Evolutionary conservation across 768 basidiomycete genomes (phyloP), one percentile per base, ranked within the genome.

Genomic region (Podaxis pistillaris): DNA sequence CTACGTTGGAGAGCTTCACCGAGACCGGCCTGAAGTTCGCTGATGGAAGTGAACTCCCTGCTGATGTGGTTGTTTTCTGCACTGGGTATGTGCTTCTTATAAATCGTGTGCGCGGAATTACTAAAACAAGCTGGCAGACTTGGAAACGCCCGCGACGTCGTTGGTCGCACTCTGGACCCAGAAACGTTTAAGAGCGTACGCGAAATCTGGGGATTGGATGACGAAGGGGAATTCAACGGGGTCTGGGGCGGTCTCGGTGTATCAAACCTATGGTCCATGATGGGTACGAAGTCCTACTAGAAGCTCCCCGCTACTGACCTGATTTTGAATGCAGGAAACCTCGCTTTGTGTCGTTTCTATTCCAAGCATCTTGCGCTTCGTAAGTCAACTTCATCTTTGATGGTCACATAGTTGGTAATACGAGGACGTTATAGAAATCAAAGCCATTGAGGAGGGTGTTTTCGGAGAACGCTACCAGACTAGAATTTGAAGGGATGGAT

Each of bases 301-400:
- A 8, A 1, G 8, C 28, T 56, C 15, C 33, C 9, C 15, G 37
- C 22, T 63, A 8, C 51, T 37, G 7, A 53, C 26, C 30, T n/a
- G 49, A 17, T 28, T 33, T 26, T 33, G 30, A 28, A 24, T 57
- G 30, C 62, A 82, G 81, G 84, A 8, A 87, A 84, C 69, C 68
- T 89, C 19, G 83, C 83, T 0, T 58, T 81, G 59, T 83, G 81
- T 52, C 77, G 87, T 6, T 86, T 85, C 76, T 76, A 85, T 70
- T 87, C 87, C 5, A 88, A 82, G 67, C 83, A 83, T 62, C 49
- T 88, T 38, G 86, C 87, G 0, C 75, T 88, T 44, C 86, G 87
- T 89, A 65, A 69, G 87, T 81, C 15, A 11, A 6, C 11, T 3
- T 28, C 28, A 54, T 30, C 1, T 56, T 60, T 26, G 54, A 9